Evolutionary conservation across 495 filamentous ascomycete species (phyloP), one percentile per base, ranked within the genome.

Genomic region (Chaetomium fimeti): DNA sequence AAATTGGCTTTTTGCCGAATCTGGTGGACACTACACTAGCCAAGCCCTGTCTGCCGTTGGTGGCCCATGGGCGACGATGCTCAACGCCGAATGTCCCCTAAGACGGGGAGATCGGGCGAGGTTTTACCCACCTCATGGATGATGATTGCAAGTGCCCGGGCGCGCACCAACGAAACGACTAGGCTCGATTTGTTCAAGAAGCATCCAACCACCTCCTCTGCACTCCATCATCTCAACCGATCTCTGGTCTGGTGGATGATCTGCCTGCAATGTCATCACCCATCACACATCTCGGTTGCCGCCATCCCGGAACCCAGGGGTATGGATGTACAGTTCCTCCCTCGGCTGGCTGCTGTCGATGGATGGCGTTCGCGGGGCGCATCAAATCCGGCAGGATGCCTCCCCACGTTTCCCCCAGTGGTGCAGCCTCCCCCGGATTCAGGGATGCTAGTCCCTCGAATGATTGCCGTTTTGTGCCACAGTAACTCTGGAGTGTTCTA

Each of bases 401-500:
- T 61, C 63, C 63, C 63, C 58, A 55, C 63, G 60, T 36, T 61
- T 40, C 36, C 24, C 24, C 51, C 25, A 45, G 24, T 60, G 25
- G 58, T 66, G 63, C 58, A 61, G 40, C 43, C n/a, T 51, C 52
- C 63, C 63, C 63, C 63, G 54, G 63, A 61, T 57, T 49, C 52
- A 36, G 47, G 42, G 8, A 43, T 38, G 22, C 51, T 25, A 24
- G 36, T 48, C 57, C 57, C 48, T 58, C 16, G 25, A 48, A 16
- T 42, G 43, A 38, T 43, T 55, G 53, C 25, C 55, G 25, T 20
- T 42, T 22, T 25, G 32, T 36, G 32, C 32, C 32, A 36, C 32
- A 36, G 32, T 36, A 36, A 36, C 8, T 36, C 32, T 6, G 32
- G 7, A 36, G 6, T 36, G 32, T 36, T 9, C 12, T 36, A 36